Percentiles rank a stretch among this genome's conserved stretches.
phyloP scores from a whole-genome alignment of 2,329 filamentous ascomycete genomes.

The Fusarium sp. region DNA sequence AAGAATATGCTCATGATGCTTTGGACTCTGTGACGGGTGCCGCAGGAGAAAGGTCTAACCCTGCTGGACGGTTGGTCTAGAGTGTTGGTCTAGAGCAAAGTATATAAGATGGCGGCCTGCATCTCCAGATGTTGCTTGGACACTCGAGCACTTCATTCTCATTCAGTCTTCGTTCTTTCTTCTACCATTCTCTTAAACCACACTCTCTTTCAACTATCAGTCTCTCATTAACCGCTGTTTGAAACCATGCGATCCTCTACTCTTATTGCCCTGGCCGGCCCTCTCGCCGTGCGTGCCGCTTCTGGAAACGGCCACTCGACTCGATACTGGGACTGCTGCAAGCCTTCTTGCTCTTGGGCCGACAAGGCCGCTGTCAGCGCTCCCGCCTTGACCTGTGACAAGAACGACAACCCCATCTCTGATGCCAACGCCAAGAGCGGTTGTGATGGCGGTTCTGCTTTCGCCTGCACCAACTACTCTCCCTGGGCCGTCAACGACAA shows the following conservation, averaged over 20 bases:
- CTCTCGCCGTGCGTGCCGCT: constrained; percentile 42
- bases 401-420: constrained; percentile 65
- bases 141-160: constrained; percentile 22
- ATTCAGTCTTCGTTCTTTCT: constrained; percentile 25
- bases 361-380: constrained; percentile 65
- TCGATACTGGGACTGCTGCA: constrained; percentile 76
- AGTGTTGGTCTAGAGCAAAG: background rate
- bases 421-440: constrained; percentile 62
- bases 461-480: constrained; percentile 71
- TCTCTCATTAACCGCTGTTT: constrained; percentile 31
- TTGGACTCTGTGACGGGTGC: background rate
- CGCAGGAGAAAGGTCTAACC: constrained; percentile 8
- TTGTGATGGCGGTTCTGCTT: constrained; percentile 70
- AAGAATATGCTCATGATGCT: constrained; percentile 27
- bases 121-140: background rate
- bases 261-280: constrained; percentile 41
- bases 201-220: constrained; percentile 33
- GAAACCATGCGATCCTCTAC: constrained; percentile 41
- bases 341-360: constrained; percentile 74
- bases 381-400: constrained; percentile 67
- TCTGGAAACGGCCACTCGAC: constrained; percentile 46
- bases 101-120: constrained; percentile 31
- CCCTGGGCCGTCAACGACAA: constrained; percentile 71
- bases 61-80: background rate
- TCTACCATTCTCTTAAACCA: constrained; percentile 21